Conservation (phyloP, 2,329 filamentous ascomycete species). For the Fusarium acutatum region DNA sequence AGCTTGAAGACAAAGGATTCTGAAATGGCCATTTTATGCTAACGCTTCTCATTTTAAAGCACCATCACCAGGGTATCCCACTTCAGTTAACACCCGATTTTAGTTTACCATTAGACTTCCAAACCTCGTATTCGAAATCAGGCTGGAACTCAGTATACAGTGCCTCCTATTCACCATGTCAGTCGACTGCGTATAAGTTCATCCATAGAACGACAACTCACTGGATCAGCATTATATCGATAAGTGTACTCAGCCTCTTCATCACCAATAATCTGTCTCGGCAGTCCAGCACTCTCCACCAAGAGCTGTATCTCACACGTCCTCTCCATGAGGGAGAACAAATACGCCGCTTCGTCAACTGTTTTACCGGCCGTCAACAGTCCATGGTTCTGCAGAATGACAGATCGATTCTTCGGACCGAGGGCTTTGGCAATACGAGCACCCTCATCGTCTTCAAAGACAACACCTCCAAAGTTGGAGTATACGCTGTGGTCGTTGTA, state of each 20-base stretch:
- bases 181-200: neutral
- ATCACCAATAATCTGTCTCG: conserved; percentile 45
- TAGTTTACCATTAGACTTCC: conserved; percentile 42
- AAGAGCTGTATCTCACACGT: conserved; percentile 47
- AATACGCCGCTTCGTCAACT: conserved; percentile 72
- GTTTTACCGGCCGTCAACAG: conserved; percentile 69
- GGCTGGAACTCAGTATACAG: conserved; percentile 48
- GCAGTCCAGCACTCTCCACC: conserved; percentile 41
- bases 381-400: conserved; percentile 72
- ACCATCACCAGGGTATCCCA: neutral
- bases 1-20: neutral
- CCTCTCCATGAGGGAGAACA: conserved; percentile 56
- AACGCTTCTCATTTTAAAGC: neutral
- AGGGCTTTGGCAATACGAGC: conserved; percentile 64
- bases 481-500: conserved; percentile 68
- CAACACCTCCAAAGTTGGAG: conserved; percentile 68
- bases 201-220: neutral
- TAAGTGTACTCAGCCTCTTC: conserved; percentile 53
- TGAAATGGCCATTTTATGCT: neutral
- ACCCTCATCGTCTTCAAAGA: conserved; percentile 69
- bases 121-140: conserved; percentile 47
- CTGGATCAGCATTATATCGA: conserved; percentile 44
- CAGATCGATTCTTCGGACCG: conserved; percentile 58
- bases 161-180: conserved; percentile 35
- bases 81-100: conserved; percentile 16